These are phyloP conservation scores for Phytophthora cryptogea DNA, from an alignment of 352 stramenopile genomes.

Conservation along the genomic window DNA sequence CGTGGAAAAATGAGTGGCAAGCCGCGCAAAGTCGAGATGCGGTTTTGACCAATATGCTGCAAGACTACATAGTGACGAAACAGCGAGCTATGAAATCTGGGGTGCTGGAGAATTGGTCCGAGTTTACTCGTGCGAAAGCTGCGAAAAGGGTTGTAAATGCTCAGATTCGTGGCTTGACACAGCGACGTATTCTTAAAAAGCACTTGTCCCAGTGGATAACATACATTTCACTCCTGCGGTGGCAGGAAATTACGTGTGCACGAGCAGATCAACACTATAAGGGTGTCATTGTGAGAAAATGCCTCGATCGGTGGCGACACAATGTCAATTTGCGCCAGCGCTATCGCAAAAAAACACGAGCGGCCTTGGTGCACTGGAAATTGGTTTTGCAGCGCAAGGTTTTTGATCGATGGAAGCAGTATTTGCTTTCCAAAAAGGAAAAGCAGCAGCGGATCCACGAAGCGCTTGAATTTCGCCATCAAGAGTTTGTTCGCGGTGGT, in stretches of 20 bases:
- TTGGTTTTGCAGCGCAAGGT: conserved; percentile 32
- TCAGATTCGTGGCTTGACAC: conserved; percentile 35
- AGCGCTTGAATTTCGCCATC: conserved; percentile 56
- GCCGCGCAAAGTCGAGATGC: conserved; percentile 10
- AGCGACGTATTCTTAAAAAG: conserved; percentile 27
- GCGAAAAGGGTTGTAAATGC: conserved; percentile 35
- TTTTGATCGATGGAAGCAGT: conserved; percentile 44
- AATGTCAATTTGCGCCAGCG: conserved; percentile 17
- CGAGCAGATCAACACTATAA: conserved; percentile 42
- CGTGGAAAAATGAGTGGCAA: conserved; percentile 26
- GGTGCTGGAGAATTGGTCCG: conserved; percentile 25
- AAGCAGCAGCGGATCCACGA: conserved; percentile 54
- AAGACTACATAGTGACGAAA: conserved; percentile 8
- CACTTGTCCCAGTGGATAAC: conserved; percentile 37
- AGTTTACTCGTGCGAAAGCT: conserved; percentile 29
- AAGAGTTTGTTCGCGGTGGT: conserved; percentile 46
- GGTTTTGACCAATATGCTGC: conserved; percentile 5
- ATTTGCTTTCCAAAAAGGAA: conserved; percentile 29
- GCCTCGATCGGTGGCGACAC: conserved; percentile 37
- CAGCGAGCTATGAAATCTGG: background rate
- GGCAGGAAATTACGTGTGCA: conserved; percentile 44
- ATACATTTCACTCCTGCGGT: conserved; percentile 41
- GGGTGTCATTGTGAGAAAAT: conserved; percentile 31
- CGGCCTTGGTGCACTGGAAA: conserved; percentile 63
- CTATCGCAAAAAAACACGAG: conserved; percentile 32